Conservation (phyloP, 441 rosid genomes). For the Biscutella laevigata region DNA sequence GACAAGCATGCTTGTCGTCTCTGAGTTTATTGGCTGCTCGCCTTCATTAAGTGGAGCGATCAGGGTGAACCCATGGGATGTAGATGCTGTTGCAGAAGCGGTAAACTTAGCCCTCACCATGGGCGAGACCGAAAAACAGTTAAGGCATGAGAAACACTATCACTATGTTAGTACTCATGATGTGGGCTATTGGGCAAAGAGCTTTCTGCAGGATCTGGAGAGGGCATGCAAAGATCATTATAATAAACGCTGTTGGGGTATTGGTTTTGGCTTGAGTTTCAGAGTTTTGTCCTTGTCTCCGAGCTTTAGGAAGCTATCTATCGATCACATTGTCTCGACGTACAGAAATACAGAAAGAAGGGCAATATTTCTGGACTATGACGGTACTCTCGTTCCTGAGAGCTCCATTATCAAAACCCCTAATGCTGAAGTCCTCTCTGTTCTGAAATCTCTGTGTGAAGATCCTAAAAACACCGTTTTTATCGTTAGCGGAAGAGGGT, state of each 20-base stretch:
- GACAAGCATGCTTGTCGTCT: slow-evolving; percentile 61
- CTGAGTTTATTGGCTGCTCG: slow-evolving; percentile 74
- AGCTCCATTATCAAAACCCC: slow-evolving; percentile 34
- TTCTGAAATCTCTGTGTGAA: slow-evolving; percentile 34
- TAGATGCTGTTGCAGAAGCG: slow-evolving; percentile 60
- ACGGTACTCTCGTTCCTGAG: slow-evolving; percentile 50
- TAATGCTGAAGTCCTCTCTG: slow-evolving; percentile 27
- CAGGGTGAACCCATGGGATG: slow-evolving; percentile 78
- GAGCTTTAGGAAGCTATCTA: slow-evolving; percentile 38
- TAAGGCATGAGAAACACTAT: slow-evolving; percentile 50
- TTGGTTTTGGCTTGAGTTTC: slow-evolving; percentile 46
- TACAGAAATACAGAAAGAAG: slow-evolving; percentile 36
- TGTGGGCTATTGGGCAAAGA: slow-evolving; percentile 53
- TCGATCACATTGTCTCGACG: slow-evolving; percentile 31
- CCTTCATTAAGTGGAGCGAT: slow-evolving; percentile 82
- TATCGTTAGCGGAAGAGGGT: slow-evolving; percentile 51
- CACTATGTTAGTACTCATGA: slow-evolving; percentile 47
- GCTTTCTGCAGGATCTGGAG: slow-evolving; percentile 53
- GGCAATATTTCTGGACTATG: slow-evolving; percentile 52
- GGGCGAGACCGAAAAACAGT: slow-evolving; percentile 46
- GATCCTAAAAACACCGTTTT: slow-evolving; percentile 46
- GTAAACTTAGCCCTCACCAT: slow-evolving; percentile 37
- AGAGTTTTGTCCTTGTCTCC: slow-evolving; percentile 45
- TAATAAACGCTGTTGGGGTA: slow-evolving; percentile 42
- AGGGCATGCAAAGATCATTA: slow-evolving; percentile 44